Evolutionary conservation across 208 protist genomes (phyloP).

Genomic region (Phytomonas serpens): DNA sequence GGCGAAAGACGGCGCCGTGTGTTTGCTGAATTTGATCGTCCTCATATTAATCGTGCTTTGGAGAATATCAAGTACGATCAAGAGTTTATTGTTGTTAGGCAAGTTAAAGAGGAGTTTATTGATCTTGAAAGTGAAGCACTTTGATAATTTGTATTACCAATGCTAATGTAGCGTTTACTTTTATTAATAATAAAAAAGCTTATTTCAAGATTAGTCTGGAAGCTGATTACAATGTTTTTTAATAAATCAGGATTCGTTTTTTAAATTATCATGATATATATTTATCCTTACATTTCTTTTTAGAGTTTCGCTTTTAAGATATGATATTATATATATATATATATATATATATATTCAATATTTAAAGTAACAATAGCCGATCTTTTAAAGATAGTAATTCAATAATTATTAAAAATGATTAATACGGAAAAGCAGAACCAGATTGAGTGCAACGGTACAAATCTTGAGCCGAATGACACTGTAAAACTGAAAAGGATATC

Average conservation of each 20-base stretch:
- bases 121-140: slow-evolving; percentile 69
- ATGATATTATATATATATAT: not conserved
- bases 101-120: slow-evolving; percentile 33
- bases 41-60: slow-evolving; percentile 30
- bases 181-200: not conserved
- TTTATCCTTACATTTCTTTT: slow-evolving; percentile 9
- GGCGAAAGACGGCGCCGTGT: slow-evolving; percentile 19
- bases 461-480: not conserved
- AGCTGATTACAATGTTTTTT: slow-evolving; percentile 4
- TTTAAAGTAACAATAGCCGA: not conserved
- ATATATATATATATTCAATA: slow-evolving; percentile 6
- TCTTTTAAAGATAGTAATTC: not conserved
- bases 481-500: slow-evolving; percentile 28
- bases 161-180: not conserved
- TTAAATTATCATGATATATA: not conserved
- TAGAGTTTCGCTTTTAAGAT: not conserved
- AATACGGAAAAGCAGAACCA: not conserved
- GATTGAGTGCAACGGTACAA: not conserved
- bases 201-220: not conserved
- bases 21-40: slow-evolving; percentile 37
- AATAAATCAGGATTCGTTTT: not conserved
- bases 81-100: slow-evolving; percentile 70
- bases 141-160: not conserved
- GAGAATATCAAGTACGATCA: slow-evolving; percentile 32
- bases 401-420: not conserved